Evolutionary conservation across 1,139 yeast species (phyloP), one percentile per base, ranked within the genome.

Genomic region (Debaryomyces psychrophilus): DNA sequence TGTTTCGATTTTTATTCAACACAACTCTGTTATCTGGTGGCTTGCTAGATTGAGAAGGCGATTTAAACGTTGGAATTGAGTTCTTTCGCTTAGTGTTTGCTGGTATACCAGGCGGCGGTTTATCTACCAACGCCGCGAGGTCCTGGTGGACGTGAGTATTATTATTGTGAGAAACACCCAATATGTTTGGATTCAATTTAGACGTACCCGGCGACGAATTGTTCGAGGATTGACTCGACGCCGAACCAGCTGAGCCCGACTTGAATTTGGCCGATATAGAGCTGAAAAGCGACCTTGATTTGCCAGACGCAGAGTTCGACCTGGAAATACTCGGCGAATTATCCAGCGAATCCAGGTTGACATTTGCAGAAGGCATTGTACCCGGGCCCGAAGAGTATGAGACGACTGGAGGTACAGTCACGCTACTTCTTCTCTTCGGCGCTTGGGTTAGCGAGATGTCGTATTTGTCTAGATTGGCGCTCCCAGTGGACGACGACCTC

Each of bases 351-450:
- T n/a, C 15, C 39, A 28, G 36, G 3, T 72, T 59, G 1, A 84
- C 90, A 64, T 92, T 92, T 17, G 98, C 96, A 9, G 98, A 98
- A 6, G 87, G 78, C 15, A 31, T 3, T 7, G 41, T 26, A 8
- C 39, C 8, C 27, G 54, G 43, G n/a, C 49, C 37, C 15, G 48
- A 42, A 23, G 54, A 41, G 8, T 55, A 46, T 7, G 60, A 22
- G 2, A 28, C 11, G 4, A 14, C 41, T 7, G 40, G 44, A 9
- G 40, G 23, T 11, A 18, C 18, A 5, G 42, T 23, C 15, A 17
- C 41, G 31, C 29, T 50, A 20, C 40, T 47, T 47, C 45, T 48
- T 39, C 38, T 44, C 44, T 41, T 50, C 23, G 23, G 46, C 47
- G 7, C 52, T 44, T 14, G 33, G n/a, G 34, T 15, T 12, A 31